Evolutionary conservation across 1,284 basidiomycete genomes (phyloP).

Genomic region (Coriolopsis trogii): DNA sequence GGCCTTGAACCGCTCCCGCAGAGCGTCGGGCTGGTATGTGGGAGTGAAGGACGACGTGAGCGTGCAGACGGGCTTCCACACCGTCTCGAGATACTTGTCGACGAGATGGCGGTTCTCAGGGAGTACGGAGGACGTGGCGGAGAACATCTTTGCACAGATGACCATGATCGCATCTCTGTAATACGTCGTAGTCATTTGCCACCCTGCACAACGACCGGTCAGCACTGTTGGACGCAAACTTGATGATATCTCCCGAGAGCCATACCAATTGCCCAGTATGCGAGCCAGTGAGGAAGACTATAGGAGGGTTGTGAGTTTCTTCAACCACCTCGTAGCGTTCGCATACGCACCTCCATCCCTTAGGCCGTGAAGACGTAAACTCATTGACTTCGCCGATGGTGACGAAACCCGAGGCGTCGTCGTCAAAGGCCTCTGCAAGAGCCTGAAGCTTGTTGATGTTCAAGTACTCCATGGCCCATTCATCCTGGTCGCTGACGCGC

Average conservation of each 20-base stretch:
- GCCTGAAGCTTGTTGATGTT: constrained; percentile 43
- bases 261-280: constrained; percentile 47
- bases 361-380: constrained; percentile 12
- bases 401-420: constrained; percentile 51
- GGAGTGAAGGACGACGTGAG: not conserved
- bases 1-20: constrained; percentile 18
- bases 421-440: constrained; percentile 51
- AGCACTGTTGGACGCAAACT: not conserved
- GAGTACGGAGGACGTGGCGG: constrained; percentile 9
- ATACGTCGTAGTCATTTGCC: not conserved
- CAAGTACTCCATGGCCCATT: constrained; percentile 48
- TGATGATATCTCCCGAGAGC: not conserved
- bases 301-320: not conserved
- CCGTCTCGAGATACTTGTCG: constrained; percentile 24
- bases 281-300: constrained; percentile 36
- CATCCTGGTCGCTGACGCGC: constrained; percentile 23
- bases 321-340: not conserved
- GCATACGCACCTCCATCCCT: constrained; percentile 16
- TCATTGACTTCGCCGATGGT: constrained; percentile 42
- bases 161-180: constrained; percentile 26
- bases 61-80: constrained; percentile 13
- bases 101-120: constrained; percentile 11
- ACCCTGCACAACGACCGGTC: constrained; percentile 4
- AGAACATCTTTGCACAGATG: constrained; percentile 29
- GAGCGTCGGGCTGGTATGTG: not conserved